phyloP scores from a whole-genome alignment of 257 asterid genomes.

The Forsythia viridissima region DNA sequence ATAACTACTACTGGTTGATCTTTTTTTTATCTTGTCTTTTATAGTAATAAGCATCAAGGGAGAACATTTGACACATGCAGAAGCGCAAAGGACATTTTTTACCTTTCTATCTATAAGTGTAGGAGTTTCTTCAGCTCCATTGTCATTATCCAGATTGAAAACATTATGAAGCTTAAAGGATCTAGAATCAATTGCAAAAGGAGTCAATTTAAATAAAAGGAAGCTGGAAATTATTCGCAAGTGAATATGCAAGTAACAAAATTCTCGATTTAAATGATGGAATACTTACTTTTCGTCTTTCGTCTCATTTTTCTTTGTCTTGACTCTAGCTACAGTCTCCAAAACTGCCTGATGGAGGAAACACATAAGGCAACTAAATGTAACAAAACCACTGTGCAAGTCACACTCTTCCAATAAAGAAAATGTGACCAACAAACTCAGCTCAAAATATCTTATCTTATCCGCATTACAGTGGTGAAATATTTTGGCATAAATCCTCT shows the following conservation, averaged over 20 bases:
- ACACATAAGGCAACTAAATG: conserved; percentile 24
- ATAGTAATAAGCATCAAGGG: conserved; percentile 1
- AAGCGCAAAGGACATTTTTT: neutral
- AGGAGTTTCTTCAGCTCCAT: conserved; percentile 98
- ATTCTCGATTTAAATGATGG: neutral
- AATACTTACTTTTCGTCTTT: conserved; percentile 80
- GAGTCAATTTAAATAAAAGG: conserved; percentile 19
- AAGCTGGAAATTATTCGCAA: conserved; percentile 13
- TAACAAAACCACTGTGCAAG: conserved; percentile 13
- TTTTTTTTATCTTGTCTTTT: neutral
- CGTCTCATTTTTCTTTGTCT: conserved; percentile 92
- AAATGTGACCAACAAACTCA: neutral
- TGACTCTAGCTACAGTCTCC: conserved; percentile 99
- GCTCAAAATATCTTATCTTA: neutral
- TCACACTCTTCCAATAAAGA: neutral
- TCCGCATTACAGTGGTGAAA: neutral
- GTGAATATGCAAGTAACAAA: conserved; percentile 13
- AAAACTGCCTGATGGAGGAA: conserved; percentile 73
- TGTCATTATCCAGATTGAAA: conserved; percentile 92
- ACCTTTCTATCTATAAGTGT: conserved; percentile 94
- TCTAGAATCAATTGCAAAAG: conserved; percentile 43
- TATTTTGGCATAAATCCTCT: neutral
- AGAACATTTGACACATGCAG: neutral
- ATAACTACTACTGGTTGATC: conserved; percentile 6
- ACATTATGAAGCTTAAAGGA: conserved; percentile 82